Evolutionary conservation across 768 basidiomycete species (phyloP).

Genomic region (Tricholoma matsutake): DNA sequence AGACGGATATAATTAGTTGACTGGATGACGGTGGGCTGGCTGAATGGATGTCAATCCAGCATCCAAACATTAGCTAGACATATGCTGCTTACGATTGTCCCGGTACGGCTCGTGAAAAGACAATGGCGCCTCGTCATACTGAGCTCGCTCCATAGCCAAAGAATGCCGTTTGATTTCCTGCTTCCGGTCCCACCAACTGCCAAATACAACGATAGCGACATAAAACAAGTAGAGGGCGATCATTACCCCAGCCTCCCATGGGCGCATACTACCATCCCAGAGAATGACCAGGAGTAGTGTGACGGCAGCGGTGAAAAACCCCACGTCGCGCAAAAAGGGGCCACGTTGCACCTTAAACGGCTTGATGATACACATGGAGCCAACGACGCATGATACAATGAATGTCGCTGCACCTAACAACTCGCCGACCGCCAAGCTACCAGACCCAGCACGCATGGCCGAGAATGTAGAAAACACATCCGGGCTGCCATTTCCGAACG

Average conservation of each 20-base stretch:
- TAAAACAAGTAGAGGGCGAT: conserved; percentile 75
- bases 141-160: conserved; percentile 54
- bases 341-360: conserved; percentile 82
- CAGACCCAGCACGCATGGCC: conserved; percentile 82
- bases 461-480: conserved; percentile 97
- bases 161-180: conserved; percentile 42
- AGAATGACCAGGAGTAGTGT: conserved; percentile 72
- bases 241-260: conserved; percentile 72
- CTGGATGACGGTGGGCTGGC: conserved; percentile 12
- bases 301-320: conserved; percentile 89
- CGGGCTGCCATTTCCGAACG: conserved; percentile 96
- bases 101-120: conserved; percentile 48
- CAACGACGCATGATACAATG: conserved; percentile 94
- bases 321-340: conserved; percentile 90
- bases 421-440: conserved; percentile 91
- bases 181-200: conserved; percentile 72
- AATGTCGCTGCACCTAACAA: conserved; percentile 94
- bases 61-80: background rate
- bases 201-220: conserved; percentile 69
- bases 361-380: conserved; percentile 96
- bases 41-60: background rate
- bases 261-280: conserved; percentile 66
- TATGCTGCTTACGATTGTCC: conserved; percentile 53
- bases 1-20: conserved; percentile 15
- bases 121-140: conserved; percentile 51